Evolutionary conservation across 129 eudicot species (phyloP), one percentile per base, ranked within the genome.

Genomic region (Flaveria sonorensis): DNA sequence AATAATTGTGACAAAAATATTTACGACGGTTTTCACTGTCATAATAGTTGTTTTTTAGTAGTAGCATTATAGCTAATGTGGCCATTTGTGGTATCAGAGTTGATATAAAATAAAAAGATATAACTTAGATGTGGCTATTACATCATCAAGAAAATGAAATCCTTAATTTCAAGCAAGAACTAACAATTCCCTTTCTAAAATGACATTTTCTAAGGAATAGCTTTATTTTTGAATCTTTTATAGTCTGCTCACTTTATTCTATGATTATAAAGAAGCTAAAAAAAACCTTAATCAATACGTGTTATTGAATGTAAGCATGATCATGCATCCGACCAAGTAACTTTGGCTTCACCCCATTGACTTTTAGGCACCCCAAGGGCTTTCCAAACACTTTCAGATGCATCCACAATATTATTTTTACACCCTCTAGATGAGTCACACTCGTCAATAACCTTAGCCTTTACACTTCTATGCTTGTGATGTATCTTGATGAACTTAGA

Each of bases 401-500:
- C 88, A 52, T 83, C 90, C 2, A 88, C 90, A 14, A 83, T 83
- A 24, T 88, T 81, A 55, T 81, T 76, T 3, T 10, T 6, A 52
- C 87, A 85, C 24, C 92, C 89, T 53, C 61, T 45, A 12, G 75
- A 75, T 0, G 89, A 83, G 62, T 85, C 86, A 8, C 89, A 85
- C 69, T 81, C 90, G 46, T 88, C 92, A 9, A 88, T 90, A 21
- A 86, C 93, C 83, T 30, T 83, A 40, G 90, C 93, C 40, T 40
- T 51, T 4, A 81, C 87, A 32, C 84, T 82, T 50, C 46, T 61
- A 24, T 80, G 82, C 24, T 86, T 84, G 15, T 78, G 83, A 42
- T 46, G 48, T 50, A 88, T 86, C 0, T 32, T 74, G 7, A 88
- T 75, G 26, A 42, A 63, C 24, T 85, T 77, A 16, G 28, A 43